Evolutionary conservation across 2,329 filamentous ascomycete species (phyloP).

Genomic region (Eurotiales sp.): DNA sequence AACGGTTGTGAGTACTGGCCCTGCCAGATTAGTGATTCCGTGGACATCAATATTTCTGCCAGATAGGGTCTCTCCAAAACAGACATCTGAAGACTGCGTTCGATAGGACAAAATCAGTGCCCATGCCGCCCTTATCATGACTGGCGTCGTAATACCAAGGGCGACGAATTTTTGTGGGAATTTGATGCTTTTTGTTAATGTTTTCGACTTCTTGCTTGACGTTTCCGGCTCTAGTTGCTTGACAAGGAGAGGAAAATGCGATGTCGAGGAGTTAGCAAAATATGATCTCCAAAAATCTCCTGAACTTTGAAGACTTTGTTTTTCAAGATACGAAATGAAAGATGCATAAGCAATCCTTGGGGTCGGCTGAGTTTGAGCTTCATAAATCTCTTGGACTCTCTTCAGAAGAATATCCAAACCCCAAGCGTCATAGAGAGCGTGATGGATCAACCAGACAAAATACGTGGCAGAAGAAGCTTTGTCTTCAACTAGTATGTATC

Average conservation of each 20-base stretch:
- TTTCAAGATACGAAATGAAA: constrained; percentile 30
- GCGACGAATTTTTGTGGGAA: constrained; percentile 19
- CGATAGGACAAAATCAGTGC: constrained; percentile 18
- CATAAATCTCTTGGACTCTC: constrained; percentile 36
- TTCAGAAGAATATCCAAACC: constrained; percentile 36
- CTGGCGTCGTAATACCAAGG: constrained; percentile 43
- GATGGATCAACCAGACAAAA: constrained; percentile 45
- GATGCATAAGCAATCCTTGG: constrained; percentile 7
- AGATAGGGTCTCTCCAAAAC: constrained; percentile 53
- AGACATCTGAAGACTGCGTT: constrained; percentile 36
- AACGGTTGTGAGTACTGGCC: constrained; percentile 20
- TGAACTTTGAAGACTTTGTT: constrained; percentile 24
- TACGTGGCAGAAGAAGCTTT: constrained; percentile 25
- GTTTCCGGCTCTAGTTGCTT: constrained; percentile 19
- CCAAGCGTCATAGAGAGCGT: constrained; percentile 16
- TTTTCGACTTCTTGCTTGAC: constrained; percentile 22
- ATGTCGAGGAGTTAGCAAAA: constrained; percentile 24
- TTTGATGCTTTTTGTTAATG: constrained; percentile 20
- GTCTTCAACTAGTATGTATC: constrained; percentile 34
- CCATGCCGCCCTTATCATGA: constrained; percentile 46
- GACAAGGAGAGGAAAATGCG: constrained; percentile 27
- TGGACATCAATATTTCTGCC: constrained; percentile 52
- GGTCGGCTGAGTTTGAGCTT: background rate
- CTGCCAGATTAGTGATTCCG: constrained; percentile 41
- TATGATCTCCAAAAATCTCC: constrained; percentile 30